Evolutionary conservation across 306 rosid species (phyloP).

Genomic region (Luffa aegyptiaca): DNA sequence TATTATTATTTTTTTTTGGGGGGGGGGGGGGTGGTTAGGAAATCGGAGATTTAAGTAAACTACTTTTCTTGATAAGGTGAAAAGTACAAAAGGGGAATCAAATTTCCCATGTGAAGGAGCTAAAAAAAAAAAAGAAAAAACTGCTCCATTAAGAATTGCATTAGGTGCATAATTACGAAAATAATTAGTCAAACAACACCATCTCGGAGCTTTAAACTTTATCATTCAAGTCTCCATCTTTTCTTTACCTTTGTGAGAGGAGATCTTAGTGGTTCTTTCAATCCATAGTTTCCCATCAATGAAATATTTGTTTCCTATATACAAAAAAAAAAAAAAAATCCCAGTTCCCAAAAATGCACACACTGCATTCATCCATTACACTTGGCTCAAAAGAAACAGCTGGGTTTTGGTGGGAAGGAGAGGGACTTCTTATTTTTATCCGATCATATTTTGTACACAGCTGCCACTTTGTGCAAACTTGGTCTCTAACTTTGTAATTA

Average conservation of each 20-base stretch:
- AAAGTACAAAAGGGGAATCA: neutral
- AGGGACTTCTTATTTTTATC: too few species aligned
- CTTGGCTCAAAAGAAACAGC: too few species aligned
- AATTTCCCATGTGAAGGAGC: neutral
- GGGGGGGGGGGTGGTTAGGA: too few species aligned
- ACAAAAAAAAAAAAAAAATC: neutral
- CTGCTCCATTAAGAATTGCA: neutral
- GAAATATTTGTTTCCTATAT: neutral
- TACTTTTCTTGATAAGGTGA: neutral
- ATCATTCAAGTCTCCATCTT: neutral
- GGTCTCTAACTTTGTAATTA: too few species aligned
- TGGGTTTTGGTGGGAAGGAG: too few species aligned
- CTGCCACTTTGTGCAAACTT: too few species aligned
- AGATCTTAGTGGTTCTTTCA: neutral
- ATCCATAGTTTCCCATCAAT: neutral
- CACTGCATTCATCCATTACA: neutral
- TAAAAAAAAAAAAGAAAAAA: too few species aligned
- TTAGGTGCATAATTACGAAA: neutral
- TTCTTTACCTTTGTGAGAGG: neutral
- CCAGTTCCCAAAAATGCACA: neutral
- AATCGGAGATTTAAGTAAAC: too few species aligned
- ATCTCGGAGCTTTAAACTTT: neutral
- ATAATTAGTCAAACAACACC: neutral
- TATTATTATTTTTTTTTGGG: too few species aligned
- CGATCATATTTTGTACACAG: too few species aligned